Percentiles rank a stretch among this genome's conserved stretches.
phyloP scores from a whole-genome alignment of 352 stramenopile genomes.

The Phytophthora sp. region DNA sequence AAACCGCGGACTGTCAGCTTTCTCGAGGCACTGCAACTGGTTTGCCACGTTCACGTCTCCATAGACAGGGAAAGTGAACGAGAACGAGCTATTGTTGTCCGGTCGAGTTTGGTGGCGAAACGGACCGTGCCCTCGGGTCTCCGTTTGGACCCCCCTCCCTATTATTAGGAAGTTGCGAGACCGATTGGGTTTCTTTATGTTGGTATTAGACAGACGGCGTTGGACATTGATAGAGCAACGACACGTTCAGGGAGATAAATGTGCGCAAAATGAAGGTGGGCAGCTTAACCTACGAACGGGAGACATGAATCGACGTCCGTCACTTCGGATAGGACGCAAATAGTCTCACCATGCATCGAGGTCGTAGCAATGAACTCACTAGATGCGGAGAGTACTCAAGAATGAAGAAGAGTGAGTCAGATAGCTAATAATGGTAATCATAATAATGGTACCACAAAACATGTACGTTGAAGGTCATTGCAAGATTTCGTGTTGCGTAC shows the following conservation, averaged over 20 bases:
- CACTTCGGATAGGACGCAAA: no score
- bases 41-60: conserved; percentile 27
- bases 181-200: conserved; percentile 4
- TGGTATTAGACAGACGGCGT: no score
- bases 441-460: background rate
- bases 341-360: no score
- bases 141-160: background rate
- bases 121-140: conserved; percentile 11
- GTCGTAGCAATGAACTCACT: no score
- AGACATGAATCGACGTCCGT: conserved; percentile 7
- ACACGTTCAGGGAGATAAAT: no score
- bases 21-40: conserved; percentile 23
- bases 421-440: no score
- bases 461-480: conserved; percentile 24
- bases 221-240: no score
- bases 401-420: no score
- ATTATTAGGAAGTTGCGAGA: conserved; percentile 16
- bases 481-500: conserved; percentile 3
- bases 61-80: conserved; percentile 26
- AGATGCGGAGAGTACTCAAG: no score
- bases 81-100: conserved; percentile 35
- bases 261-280: no score
- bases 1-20: background rate
- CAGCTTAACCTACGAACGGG: conserved; percentile 19
- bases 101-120: conserved; percentile 23